These are phyloP conservation scores for Malbranchea zuffiana DNA, from an alignment of 2,329 filamentous ascomycete species.

Conservation along the genomic window DNA sequence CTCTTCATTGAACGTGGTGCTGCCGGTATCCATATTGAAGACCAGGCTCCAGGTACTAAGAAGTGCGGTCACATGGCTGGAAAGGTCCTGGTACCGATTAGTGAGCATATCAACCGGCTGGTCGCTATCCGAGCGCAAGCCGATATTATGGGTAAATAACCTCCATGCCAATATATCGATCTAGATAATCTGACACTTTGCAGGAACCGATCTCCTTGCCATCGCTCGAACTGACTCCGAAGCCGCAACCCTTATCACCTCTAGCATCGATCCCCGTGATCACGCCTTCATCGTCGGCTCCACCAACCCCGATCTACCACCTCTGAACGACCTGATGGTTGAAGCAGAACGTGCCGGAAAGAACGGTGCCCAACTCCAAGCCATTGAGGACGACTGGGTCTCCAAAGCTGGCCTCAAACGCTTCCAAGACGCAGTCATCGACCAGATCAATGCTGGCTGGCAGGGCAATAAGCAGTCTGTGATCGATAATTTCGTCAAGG, in stretches of 20 bases:
- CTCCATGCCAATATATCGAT: background rate
- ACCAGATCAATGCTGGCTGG: conserved; percentile 61
- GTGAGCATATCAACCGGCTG: conserved; percentile 94
- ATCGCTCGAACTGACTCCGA: conserved; percentile 95
- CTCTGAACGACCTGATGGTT: conserved; percentile 83
- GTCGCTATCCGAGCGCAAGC: conserved; percentile 95
- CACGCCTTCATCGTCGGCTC: conserved; percentile 84
- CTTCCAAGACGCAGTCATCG: conserved; percentile 81
- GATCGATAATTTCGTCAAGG: conserved; percentile 54
- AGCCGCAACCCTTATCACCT: conserved; percentile 92
- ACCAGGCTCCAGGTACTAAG: conserved; percentile 96
- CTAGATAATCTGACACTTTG: conserved; percentile 1
- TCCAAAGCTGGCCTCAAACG: conserved; percentile 68
- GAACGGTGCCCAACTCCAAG: conserved; percentile 67
- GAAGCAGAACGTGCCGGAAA: conserved; percentile 75
- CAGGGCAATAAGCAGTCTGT: conserved; percentile 56
- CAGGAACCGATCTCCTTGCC: conserved; percentile 72
- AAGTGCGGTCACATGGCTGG: conserved; percentile 99
- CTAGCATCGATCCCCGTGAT: conserved; percentile 89
- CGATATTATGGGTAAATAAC: conserved; percentile 76
- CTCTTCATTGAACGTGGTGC: conserved; percentile 94
- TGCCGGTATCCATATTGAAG: conserved; percentile 96
- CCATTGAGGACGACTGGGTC: conserved; percentile 84
- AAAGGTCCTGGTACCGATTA: conserved; percentile 92
- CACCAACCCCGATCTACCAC: conserved; percentile 74